Evolutionary conservation across 2,329 filamentous ascomycete genomes (phyloP), one percentile per base, ranked within the genome.

Genomic region (Furcasterigmium furcatum): DNA sequence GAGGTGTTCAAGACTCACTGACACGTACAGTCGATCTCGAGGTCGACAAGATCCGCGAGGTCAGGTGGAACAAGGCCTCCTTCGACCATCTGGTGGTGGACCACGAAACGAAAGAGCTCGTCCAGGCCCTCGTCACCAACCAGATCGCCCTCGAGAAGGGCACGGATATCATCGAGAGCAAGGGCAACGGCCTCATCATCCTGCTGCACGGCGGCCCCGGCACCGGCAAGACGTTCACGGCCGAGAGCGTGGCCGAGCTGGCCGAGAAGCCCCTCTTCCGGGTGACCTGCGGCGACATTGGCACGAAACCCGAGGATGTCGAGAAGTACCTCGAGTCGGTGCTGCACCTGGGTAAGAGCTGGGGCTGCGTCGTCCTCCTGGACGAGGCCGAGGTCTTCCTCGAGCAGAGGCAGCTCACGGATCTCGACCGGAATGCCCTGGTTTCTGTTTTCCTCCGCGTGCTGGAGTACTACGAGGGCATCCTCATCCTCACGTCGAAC

Each of bases 351-450:
- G 13, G 25, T 36, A 24, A 43, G n/a, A 6, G 95, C 89, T 90
- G 87, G 88, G 19, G 89, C 88, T 0, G 87, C 95, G 8, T 71
- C 95, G 1, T 43, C 7, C 77, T 95, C 2, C 79, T 95, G 1
- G 90, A 95, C 55, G 90, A 95, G 67, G 89, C 87, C 2, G 88
- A 91, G 55, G 85, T 91, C 5, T 91, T 91, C 67, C 71, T 95
- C 13, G 88, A 94, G 70, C 87, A 88, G 63, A 82, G 89, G 2
- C 86, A 88, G 38, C 84, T 89, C 57, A 84, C 88, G 51, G 88
- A 95, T 55, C 85, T 95, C 39, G 85, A 91, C 60, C 85, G 89
- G 46, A 95, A 95, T 55, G 86, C 87, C 25, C 41, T 36, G 4
- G 40, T 43, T 2, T 25, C 43, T 2, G 63, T 66, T 0, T 65